Evolutionary conservation across 176 grass and related monocot species (phyloP).

Genomic region (Musa troglodytarum): DNA sequence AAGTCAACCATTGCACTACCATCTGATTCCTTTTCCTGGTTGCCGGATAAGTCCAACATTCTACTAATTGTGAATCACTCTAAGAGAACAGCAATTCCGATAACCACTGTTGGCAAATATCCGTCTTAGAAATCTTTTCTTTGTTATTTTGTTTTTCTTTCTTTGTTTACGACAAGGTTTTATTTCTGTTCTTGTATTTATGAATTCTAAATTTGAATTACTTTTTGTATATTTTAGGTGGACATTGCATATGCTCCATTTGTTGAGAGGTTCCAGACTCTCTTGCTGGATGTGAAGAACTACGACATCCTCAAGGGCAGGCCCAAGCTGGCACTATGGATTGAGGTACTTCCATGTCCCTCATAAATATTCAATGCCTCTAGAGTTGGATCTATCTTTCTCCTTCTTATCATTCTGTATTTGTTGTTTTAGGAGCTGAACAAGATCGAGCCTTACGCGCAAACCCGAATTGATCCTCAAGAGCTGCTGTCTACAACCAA

Average conservation of each 20-base stretch:
- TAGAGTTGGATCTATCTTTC: too few relatives aligned
- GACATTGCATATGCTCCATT: constrained; percentile 69
- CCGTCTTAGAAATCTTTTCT: too few relatives aligned
- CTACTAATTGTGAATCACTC: too few relatives aligned
- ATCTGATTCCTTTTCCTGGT: too few relatives aligned
- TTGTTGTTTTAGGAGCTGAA: constrained; percentile 38
- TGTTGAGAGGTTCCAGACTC: constrained; percentile 53
- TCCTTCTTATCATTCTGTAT: too few relatives aligned
- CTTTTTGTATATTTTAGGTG: constrained; percentile 21
- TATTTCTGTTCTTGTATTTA: too few relatives aligned
- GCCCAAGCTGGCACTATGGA: constrained; percentile 46
- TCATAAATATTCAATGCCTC: not conserved
- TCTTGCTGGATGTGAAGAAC: constrained; percentile 38
- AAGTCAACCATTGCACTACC: too few relatives aligned
- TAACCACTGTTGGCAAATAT: too few relatives aligned
- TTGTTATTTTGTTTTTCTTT: too few relatives aligned
- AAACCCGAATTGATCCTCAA: constrained; percentile 41
- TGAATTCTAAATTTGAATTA: not conserved
- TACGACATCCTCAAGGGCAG: constrained; percentile 61
- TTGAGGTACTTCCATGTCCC: constrained; percentile 21
- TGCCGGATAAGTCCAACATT: too few relatives aligned
- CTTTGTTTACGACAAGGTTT: too few relatives aligned
- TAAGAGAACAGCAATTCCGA: too few relatives aligned
- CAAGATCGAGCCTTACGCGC: constrained; percentile 49
- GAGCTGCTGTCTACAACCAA: constrained; percentile 34